A percentile compares a stretch with the other conserved stretches of the same genome.
Evolutionary conservation across 208 protist species (phyloP).

Genomic region (Leishmania martiniquensis): DNA sequence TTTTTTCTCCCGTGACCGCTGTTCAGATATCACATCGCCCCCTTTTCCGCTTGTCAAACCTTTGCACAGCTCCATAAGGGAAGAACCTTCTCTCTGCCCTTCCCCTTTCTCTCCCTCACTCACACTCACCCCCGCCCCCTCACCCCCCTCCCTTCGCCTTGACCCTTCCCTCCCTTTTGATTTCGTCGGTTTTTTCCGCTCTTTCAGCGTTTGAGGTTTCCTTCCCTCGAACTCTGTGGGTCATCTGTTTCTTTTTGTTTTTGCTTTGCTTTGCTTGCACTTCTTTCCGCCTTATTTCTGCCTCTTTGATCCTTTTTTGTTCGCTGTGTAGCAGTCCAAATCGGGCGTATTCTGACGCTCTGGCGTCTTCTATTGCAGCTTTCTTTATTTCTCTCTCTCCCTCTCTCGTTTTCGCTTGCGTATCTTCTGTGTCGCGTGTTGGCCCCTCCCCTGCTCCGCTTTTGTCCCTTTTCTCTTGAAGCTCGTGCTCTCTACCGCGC

Average conservation of each 20-base stretch:
- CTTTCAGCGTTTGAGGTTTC: not conserved
- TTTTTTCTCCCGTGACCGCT: conserved; percentile 3
- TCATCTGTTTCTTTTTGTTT: not conserved
- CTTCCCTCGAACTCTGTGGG: not conserved
- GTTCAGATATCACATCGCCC: conserved; percentile 1
- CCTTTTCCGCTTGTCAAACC: not conserved
- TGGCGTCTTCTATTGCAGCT: not conserved
- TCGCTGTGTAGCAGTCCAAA: not conserved
- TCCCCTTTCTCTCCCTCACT: not conserved
- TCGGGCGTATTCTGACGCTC: not conserved
- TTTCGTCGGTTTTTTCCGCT: not conserved
- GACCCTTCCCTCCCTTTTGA: not conserved
- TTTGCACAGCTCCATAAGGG: conserved; percentile 11
- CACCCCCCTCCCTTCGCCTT: not conserved
- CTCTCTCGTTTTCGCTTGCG: not conserved
- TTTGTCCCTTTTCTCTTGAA: not conserved
- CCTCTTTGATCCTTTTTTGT: not conserved
- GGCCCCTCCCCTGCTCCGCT: not conserved
- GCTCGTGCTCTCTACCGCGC: not conserved
- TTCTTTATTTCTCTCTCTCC: not conserved
- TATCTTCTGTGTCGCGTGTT: not conserved
- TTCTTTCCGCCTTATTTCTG: not conserved
- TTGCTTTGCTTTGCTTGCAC: not conserved
- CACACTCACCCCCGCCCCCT: not conserved
- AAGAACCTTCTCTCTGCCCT: not conserved